phyloP scores from a whole-genome alignment of 768 basidiomycete genomes.

The Agaricus subrufescens region DNA sequence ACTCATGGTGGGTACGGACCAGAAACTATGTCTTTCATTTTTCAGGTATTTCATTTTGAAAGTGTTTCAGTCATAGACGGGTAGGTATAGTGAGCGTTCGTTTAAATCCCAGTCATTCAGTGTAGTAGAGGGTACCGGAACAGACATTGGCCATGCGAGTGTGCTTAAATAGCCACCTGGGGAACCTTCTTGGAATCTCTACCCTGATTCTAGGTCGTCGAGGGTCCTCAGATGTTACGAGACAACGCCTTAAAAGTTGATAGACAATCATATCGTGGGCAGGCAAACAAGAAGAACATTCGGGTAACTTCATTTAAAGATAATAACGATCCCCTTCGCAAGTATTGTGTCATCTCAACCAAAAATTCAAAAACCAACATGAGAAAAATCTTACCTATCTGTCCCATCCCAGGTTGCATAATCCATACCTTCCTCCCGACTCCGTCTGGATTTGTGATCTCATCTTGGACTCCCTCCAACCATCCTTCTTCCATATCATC shows the following conservation, averaged over 20 bases:
- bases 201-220: no score
- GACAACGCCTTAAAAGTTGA: not conserved
- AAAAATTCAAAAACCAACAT: not conserved
- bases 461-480: conserved; percentile 53
- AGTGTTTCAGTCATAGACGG: no score
- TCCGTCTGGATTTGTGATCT: conserved; percentile 39
- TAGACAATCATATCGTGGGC: not conserved
- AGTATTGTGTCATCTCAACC: not conserved
- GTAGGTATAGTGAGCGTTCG: no score
- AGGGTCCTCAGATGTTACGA: not conserved
- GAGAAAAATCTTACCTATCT: conserved; percentile 57
- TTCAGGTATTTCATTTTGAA: no score
- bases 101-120: no score
- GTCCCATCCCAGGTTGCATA: conserved; percentile 86
- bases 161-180: no score
- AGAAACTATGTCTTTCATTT: not conserved
- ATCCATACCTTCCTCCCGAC: conserved; percentile 70
- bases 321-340: conserved; percentile 37
- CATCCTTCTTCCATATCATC: conserved; percentile 71
- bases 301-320: conserved; percentile 17
- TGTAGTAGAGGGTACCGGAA: no score
- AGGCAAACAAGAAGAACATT: not conserved
- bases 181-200: no score
- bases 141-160: no score
- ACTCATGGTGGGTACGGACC: not conserved